Evolutionary conservation across 805 yeast genomes (phyloP), one percentile per base, ranked within the genome.

Genomic region (Ogataea paraovalis): DNA sequence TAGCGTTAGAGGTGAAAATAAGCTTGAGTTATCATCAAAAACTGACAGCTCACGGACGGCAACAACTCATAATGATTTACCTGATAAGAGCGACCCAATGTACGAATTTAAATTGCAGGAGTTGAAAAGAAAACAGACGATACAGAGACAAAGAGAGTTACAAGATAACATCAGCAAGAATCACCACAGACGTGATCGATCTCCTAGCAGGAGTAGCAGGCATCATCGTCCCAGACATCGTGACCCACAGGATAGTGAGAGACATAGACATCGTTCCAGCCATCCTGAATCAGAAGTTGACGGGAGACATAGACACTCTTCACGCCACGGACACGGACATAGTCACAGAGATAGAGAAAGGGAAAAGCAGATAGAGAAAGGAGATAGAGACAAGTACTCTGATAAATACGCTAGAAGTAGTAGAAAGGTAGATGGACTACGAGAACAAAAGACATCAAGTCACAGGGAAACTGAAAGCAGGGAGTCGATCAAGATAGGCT

Each of bases 1-100:
- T n/a, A 38, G 41, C 3, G 43, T 39, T n/a, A 34, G 21, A 34
- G 12, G 4, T 12, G 34, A 8, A 12, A 25, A 25, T 10, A 25
- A 25, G 10, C 28, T 25, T 25, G 28, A 10, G 10, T 25, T 10
- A 7, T 10, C 28, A 25, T 25, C 34, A 9, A 30, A 14, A 9
- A 30, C 6, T 14, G 13, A 4, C 34, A 30, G 4, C 16, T 12
- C 6, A 14, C 5, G 34, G n/a, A 30, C 14, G 12, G 20, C 32
- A 22, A 16, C 7, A 9, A 30, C 21, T 16, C 23, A 39, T 19
- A 30, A 39, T 14, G 25, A 44, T 8, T 47, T 41, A 21, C 55
- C 62, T 34, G 59, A 60, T 22, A 59, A 66, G 44, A 68, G 77
- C 38, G 86, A 82, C 54, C 86, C 86, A 1, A 67, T 81, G 67